Conservation (phyloP, 164 flowering plant species). For the Chimonanthus praecox region DNA sequence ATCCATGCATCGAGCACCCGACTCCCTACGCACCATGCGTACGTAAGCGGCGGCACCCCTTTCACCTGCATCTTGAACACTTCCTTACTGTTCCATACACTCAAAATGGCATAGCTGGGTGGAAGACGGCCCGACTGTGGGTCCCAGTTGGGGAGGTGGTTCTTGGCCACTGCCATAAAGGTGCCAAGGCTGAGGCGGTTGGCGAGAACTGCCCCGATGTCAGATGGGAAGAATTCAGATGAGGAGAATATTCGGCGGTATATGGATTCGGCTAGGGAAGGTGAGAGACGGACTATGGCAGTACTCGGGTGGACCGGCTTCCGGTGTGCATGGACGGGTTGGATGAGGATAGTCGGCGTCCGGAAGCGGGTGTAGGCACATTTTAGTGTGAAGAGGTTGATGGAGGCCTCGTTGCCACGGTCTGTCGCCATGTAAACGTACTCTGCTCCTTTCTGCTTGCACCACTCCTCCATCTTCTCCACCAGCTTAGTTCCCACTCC, state of each 20-base stretch:
- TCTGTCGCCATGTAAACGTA: constrained; percentile 79
- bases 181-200: constrained; percentile 64
- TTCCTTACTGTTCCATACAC: constrained; percentile 70
- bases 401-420: constrained; percentile 46
- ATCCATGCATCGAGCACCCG: constrained; percentile 41
- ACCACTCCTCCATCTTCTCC: constrained; percentile 53
- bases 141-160: constrained; percentile 29
- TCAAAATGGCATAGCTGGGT: constrained; percentile 46
- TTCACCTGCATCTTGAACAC: constrained; percentile 55
- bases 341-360: constrained; percentile 54
- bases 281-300: constrained; percentile 26
- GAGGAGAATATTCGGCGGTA: constrained; percentile 41
- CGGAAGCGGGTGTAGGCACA: constrained; percentile 48
- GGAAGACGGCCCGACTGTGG: constrained; percentile 30
- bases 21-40: constrained; percentile 41
- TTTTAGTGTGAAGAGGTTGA: constrained; percentile 61
- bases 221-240: constrained; percentile 65
- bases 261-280: constrained; percentile 29
- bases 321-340: constrained; percentile 65
- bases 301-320: constrained; percentile 29
- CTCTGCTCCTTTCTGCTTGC: constrained; percentile 46
- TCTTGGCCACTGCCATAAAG: constrained; percentile 58
- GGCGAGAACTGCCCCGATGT: constrained; percentile 39
- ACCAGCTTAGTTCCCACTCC: constrained; percentile 64
- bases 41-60: constrained; percentile 42